Evolutionary conservation across 176 grass and related monocot species (phyloP), one percentile per base, ranked within the genome.

Genomic region (Carex kokanica): DNA sequence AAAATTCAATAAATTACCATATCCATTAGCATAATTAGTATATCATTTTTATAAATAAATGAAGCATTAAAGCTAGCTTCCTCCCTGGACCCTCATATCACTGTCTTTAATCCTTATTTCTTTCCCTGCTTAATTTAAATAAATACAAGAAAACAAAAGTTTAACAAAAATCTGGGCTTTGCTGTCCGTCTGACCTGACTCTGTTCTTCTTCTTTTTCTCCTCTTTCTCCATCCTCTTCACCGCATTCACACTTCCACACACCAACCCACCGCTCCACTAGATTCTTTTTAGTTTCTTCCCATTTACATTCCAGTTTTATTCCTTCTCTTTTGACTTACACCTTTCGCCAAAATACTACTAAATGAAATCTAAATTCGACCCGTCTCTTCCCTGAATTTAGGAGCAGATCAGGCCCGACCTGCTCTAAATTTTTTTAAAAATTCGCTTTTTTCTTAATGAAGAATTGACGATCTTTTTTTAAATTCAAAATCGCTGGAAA

Each of bases 401-500:
- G 80, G 61, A 65, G 61, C 80, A 65, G 80, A 68, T 82, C 80
- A 82, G 80, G 41, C 61, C 57, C 17, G 14, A 54, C 34, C 61
- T 82, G 59, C 16, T 51, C 63, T 38, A 45, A 29, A 29, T 68
- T 82, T 68, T 68, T 1, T n/a, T n/a, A n/a, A n/a, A n/a, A n/a
- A n/a, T n/a, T 23, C 20, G 8, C 27, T 82, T 5, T 41, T 55
- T 25, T 53, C 56, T 78, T 18, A 23, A 68, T 65, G 11, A 24
- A 47, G 13, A 82, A 51, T 21, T 82, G 38, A 38, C 16, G 18
- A 27, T 65, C 25, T 67, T 82, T 4, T 31, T 71, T 36, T 5
- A 65, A 82, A 53, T 68, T 82, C 61, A 29, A 82, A 66, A 53
- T 82, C 16, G 80, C 40, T 82, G 61, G 21, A 67, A 82, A 65